Base-by-base conservation (phyloP, 2,329 filamentous ascomycete genomes). In the Magnaporthiopsis incrustans region DNA sequence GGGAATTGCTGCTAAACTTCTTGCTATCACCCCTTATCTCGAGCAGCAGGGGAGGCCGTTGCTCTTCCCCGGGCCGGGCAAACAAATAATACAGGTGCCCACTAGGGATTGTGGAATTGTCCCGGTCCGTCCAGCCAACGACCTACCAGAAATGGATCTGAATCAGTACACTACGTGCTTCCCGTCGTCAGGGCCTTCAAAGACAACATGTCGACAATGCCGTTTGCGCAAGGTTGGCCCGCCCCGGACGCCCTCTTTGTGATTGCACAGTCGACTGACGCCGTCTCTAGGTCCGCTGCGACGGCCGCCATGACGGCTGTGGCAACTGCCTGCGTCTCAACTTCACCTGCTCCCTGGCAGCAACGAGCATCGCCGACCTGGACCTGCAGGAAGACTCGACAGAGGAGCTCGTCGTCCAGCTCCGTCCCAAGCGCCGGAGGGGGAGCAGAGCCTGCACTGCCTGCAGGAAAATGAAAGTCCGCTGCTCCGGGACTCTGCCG, bases 331-430 rank as follows among this genome's bases (percentile, higher is more conserved):
- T 72, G 57, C 73, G 74, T 32, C 63, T 76, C 8, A 68, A 69
- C 11, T 74, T 75, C 64, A 70, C 71, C 44, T 76, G 74, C 63
- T 76, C 74, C 18, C 73, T 75, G n/a, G 69, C 69, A 60, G 69
- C 71, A 10, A 14, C 44, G 18, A 53, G 18, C 25, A 15, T 15
- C 57, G 35, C 66, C 68, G 6, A 66, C 70, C 64, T 22, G n/a
- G 59, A 26, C 3, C 22, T 35, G 8, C 15, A 25, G 22, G 32
- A 63, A 3, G 50, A 35, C 61, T 26, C 33, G 57, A 32, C 30
- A 7, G 30, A 57, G 30, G 22, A 57, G 61, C 61, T 63, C 60
- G 66, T 59, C 67, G 15, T 64, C 66, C 1, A 67, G 69, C 61
- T 70, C 38, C 72, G 70, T 63, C 65, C 69, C 7, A 70, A 71